Conservation (phyloP, 306 rosid genomes). For the Gynostemma pentaphyllum region DNA sequence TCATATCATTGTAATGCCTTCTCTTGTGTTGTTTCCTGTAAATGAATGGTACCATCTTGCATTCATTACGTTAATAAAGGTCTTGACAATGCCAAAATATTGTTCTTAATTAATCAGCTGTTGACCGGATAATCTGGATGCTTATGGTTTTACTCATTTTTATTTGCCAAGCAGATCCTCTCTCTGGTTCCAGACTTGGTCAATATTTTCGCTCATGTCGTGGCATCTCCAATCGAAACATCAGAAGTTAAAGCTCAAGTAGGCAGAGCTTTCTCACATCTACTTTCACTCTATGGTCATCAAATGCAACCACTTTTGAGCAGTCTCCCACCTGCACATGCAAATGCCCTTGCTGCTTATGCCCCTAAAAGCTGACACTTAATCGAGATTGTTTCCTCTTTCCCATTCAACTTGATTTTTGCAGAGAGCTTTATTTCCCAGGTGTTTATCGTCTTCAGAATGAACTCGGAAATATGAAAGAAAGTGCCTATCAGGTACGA, state of each 20-base stretch:
- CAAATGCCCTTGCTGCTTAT: constrained; percentile 82
- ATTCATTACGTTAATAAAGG: too few species aligned
- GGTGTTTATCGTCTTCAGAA: background rate
- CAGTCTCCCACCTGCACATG: constrained; percentile 68
- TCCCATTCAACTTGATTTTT: constrained; percentile 6
- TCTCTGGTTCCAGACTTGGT: constrained; percentile 85
- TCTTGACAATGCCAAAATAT: too few species aligned
- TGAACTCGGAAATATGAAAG: background rate
- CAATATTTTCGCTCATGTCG: constrained; percentile 85
- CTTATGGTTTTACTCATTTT: background rate
- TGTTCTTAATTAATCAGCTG: too few species aligned
- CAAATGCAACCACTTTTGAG: constrained; percentile 91
- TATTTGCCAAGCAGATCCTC: constrained; percentile 56
- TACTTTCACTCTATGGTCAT: constrained; percentile 75
- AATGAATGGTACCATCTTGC: too few species aligned
- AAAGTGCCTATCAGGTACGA: background rate
- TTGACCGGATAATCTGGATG: too few species aligned
- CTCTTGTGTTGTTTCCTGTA: too few species aligned
- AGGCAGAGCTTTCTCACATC: constrained; percentile 81
- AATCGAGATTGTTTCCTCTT: constrained; percentile 3
- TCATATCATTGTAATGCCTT: background rate
- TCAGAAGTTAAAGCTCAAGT: constrained; percentile 70
- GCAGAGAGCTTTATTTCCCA: constrained; percentile 2
- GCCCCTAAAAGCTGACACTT: constrained; percentile 48
- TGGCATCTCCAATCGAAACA: constrained; percentile 73